Evolutionary conservation across 768 basidiomycete genomes (phyloP).

Genomic region (Leccinum barrowsii): DNA sequence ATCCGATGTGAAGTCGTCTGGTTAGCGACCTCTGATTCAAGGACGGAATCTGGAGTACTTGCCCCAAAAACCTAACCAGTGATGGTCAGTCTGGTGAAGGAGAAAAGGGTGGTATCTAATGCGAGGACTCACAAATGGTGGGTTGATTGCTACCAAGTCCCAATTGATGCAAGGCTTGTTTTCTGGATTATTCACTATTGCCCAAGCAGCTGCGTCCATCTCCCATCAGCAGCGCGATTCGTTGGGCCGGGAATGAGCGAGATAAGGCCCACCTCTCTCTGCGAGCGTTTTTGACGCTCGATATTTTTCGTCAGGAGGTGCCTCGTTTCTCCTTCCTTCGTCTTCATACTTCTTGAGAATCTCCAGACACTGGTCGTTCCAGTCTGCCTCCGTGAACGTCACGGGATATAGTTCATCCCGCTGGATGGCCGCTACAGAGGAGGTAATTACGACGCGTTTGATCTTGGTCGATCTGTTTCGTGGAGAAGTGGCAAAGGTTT

Average conservation of each 20-base stretch:
- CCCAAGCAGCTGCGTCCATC: conserved; percentile 43
- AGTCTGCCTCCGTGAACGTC: conserved; percentile 39
- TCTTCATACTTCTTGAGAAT: conserved; percentile 44
- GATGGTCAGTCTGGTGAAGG: neutral
- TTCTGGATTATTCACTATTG: conserved; percentile 31
- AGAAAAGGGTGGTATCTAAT: no score
- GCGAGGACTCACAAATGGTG: conserved; percentile 33
- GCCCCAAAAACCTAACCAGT: neutral
- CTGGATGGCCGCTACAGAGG: conserved; percentile 53
- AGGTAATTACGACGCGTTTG: conserved; percentile 68
- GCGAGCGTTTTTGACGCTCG: conserved; percentile 61
- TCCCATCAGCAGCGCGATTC: neutral
- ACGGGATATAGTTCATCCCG: conserved; percentile 20
- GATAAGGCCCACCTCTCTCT: conserved; percentile 44
- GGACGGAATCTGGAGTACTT: neutral
- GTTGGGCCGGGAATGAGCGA: neutral
- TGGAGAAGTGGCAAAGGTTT: neutral
- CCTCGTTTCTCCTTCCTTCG: conserved; percentile 42
- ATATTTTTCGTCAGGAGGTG: conserved; percentile 41
- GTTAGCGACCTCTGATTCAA: neutral
- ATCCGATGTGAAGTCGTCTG: neutral
- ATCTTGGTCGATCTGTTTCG: conserved; percentile 37
- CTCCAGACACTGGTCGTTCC: conserved; percentile 40
- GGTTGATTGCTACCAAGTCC: conserved; percentile 40
- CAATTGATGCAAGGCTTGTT: conserved; percentile 32